Base-by-base conservation (phyloP, 768 basidiomycete species). In the Boletus reticulatus region DNA sequence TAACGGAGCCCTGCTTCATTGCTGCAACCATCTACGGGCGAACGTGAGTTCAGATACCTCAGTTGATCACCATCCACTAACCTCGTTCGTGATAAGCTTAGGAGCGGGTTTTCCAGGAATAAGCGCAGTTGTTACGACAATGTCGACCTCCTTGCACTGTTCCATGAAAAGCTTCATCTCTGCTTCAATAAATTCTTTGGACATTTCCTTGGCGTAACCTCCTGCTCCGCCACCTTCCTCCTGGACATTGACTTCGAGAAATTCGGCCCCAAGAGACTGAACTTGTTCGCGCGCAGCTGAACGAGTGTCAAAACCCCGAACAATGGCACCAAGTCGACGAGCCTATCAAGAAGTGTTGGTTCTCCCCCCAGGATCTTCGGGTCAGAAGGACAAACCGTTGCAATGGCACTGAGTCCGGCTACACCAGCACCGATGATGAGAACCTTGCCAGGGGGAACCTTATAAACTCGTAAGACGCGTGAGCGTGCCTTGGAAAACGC, bases 1-100 rank as follows among this genome's bases (percentile, higher is more conserved):
- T 83, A 29, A 94, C 85, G 6, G 92, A 94, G 24, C 92, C 92
- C 73, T 89, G 90, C 62, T 89, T 93, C 92, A 94, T 93, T n/a
- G 85, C 88, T 39, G 85, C 82, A 14, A 94, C 80, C 88, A 94
- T 93, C 76, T 79, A 50, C 10, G 55, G 31, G 53, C 4, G 38
- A 42, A 20, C 31, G 29, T 69, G 37, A 71, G 48, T 31, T 32
- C 14, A 16, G 38, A 47, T 31, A 20, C 9, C n/a, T 37, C 4
- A 10, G 31, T 24, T 10, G 17, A 34, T 43, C 13, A 27, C 16
- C 5, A 31, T 46, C 31, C 16, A 58, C 70, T 39, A 24, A 72
- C 78, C 67, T 90, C 87, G 58, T 84, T 78, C 6, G 85, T 89
- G 65, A 94, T 92, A 43, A 94, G 69, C 67, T 85, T 94, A 0